Evolutionary conservation across 768 basidiomycete species (phyloP).

Genomic region (Collybiopsis luxurians): DNA sequence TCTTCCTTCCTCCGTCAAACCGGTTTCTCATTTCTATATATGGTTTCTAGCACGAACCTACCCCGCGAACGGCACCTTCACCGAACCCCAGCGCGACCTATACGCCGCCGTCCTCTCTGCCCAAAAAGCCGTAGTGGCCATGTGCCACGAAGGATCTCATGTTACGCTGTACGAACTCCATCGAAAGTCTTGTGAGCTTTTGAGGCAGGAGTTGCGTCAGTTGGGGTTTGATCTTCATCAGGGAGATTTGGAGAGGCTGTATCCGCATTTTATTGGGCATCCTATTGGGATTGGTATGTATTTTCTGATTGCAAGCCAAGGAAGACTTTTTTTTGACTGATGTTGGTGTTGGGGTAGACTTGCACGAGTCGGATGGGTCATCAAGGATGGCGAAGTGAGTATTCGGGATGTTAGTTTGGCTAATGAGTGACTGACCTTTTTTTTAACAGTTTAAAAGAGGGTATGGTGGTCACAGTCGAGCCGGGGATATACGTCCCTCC

Average conservation of each 20-base stretch:
- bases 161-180: constrained; percentile 78
- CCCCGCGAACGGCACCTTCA: constrained; percentile 82
- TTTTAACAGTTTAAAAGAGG: constrained; percentile 71
- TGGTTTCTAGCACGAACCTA: constrained; percentile 83
- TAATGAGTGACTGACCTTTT: no score
- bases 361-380: constrained; percentile 79
- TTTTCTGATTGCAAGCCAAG: no score
- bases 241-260: constrained; percentile 71
- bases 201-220: constrained; percentile 72
- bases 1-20: neutral
- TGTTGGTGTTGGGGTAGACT: constrained; percentile 55
- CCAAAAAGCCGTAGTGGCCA: constrained; percentile 62
- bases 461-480: constrained; percentile 93
- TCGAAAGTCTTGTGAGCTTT: constrained; percentile 59
- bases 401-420: neutral
- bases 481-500: constrained; percentile 94
- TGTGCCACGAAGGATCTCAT: constrained; percentile 56
- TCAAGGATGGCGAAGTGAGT: constrained; percentile 55
- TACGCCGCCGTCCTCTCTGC: constrained; percentile 76
- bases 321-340: no score
- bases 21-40: constrained; percentile 2
- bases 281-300: constrained; percentile 82
- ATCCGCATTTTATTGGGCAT: constrained; percentile 92
- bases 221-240: constrained; percentile 66
- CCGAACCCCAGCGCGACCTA: constrained; percentile 75